Percentiles rank a stretch among this genome's conserved stretches.
Evolutionary conservation across 176 grass and related monocot genomes (phyloP).

Genomic region (Melocanna baccifera): DNA sequence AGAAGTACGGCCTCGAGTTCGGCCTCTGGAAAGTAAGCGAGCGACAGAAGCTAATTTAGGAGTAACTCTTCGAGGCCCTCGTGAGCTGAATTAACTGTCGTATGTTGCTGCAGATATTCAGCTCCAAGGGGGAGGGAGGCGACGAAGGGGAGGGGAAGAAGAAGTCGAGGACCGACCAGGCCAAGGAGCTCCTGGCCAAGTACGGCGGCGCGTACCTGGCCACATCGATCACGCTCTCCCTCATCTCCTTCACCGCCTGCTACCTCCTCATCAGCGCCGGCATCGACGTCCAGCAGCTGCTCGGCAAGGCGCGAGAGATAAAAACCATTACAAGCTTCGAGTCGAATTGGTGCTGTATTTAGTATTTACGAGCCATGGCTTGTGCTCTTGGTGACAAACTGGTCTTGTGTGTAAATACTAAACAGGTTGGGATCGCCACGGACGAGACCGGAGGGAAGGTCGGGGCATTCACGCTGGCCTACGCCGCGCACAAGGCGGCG

Average conservation of each 20-base stretch:
- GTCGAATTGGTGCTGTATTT: background rate
- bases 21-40: conserved; percentile 81
- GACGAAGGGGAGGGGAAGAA: conserved; percentile 35
- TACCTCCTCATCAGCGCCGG: conserved; percentile 89
- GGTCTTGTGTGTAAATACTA: background rate
- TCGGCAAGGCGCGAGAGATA: conserved; percentile 56
- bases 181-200: conserved; percentile 93
- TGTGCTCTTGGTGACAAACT: background rate
- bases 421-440: conserved; percentile 63
- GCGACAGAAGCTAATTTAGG: too few relatives aligned
- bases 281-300: conserved; percentile 82
- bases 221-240: conserved; percentile 84
- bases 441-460: conserved; percentile 88
- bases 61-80: background rate
- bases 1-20: conserved; percentile 92
- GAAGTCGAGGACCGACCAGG: conserved; percentile 79
- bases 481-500: conserved; percentile 87
- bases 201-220: conserved; percentile 95
- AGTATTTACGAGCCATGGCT: background rate
- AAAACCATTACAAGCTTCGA: background rate
- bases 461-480: conserved; percentile 84
- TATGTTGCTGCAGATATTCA: conserved; percentile 61
- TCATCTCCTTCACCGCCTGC: conserved; percentile 89
- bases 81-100: background rate
- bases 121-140: conserved; percentile 54